Evolutionary conservation across 2,329 filamentous ascomycete genomes (phyloP).

Genomic region (Stenocarpella maydis): DNA sequence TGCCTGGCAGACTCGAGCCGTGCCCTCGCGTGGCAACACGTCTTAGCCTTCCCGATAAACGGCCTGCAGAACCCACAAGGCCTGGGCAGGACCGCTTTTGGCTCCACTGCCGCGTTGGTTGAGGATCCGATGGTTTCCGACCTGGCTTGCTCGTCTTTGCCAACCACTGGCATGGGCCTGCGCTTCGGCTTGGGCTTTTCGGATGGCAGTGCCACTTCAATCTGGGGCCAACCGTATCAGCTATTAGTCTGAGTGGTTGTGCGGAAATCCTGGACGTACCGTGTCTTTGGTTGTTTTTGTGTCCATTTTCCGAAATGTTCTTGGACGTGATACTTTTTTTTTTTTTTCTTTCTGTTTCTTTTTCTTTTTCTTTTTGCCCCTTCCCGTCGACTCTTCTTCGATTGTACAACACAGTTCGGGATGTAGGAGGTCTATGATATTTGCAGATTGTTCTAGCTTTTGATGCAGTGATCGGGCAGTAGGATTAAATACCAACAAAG

Average conservation of each 20-base stretch:
- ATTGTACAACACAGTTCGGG: background rate
- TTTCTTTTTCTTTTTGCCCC: background rate
- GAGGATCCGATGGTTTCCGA: too few species aligned
- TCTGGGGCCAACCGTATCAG: background rate
- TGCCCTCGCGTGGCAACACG: background rate
- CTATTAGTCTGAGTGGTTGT: background rate
- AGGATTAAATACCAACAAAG: background rate
- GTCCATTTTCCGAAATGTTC: background rate
- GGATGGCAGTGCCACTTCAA: background rate
- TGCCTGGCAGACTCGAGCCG: background rate
- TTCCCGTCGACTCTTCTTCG: background rate
- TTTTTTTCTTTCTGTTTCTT: background rate
- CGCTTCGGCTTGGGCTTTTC: too few species aligned
- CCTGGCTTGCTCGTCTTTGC: background rate
- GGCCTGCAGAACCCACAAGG: slow-evolving; percentile 12
- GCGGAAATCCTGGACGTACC: background rate
- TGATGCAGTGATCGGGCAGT: background rate
- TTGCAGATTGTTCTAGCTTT: background rate
- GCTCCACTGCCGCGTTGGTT: background rate
- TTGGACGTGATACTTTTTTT: background rate
- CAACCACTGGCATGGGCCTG: background rate
- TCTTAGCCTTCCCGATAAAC: background rate
- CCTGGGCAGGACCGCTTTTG: background rate
- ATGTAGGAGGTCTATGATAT: background rate
- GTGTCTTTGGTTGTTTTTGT: background rate